Base-by-base conservation (phyloP, 257 asterid species). In the Jasminum sambac region DNA sequence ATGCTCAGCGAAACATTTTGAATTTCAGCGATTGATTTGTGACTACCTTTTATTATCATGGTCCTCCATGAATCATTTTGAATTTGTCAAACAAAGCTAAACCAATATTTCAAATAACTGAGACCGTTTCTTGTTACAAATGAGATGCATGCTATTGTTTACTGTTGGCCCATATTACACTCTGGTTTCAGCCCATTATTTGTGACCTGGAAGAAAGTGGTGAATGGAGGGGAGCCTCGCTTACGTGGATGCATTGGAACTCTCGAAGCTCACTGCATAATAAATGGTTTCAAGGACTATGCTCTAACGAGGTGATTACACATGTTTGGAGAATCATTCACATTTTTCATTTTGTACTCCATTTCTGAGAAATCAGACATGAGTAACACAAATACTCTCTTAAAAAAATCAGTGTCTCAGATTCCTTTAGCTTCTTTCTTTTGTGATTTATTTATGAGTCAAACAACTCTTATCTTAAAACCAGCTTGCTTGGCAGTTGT, bases 221-320 rank as follows among this genome's bases (percentile, higher is more conserved):
- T 84, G 78, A 91, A 91, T 84, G 97, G 97, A 68, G 88, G 90
- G 67, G 98, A 95, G 85, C 96, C 99, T 71, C 95, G 97, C 41
- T 41, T 95, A 42, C 96, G 98, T 63, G 97, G 99, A 60, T 95
- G 99, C 94, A 95, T 95, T 39, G 99, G 99, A 79, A 91, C 99
- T 69, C 78, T 95, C 58, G 95, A 95, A 88, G 88, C 99, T 78
- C 93, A 90, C 41, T 72, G 80, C 83, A 76, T 95, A 74, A 37
- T 88, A 67, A 86, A 74, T 79, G 98, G 99, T 72, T 91, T 91
- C 71, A 89, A 68, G 88, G 96, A 95, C 82, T 95, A 89, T 82
- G 96, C 99, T 77, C 78, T 95, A 23, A 88, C 96, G 69, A 95
- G 98, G 98, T 95, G 71, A 63, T 69, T 74, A 13, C 16, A 10